Evolutionary conservation across 2,329 filamentous ascomycete species (phyloP).

Genomic region (Raffaelea albimanens): DNA sequence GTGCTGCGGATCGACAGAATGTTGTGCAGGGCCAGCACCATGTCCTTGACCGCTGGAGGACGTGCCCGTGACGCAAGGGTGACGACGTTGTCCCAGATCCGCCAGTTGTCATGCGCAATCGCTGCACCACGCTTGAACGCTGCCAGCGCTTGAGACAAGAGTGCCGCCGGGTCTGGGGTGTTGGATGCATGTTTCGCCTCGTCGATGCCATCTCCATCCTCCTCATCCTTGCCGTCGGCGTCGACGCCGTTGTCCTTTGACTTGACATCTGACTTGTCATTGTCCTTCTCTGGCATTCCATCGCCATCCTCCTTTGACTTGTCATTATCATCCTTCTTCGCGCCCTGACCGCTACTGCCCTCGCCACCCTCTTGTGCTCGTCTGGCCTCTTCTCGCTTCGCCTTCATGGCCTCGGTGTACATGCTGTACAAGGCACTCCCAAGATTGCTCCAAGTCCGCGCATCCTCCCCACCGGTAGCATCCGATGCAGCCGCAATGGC

Average conservation of each 20-base stretch:
- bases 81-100: conserved; percentile 95
- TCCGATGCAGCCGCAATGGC: conserved; percentile 57
- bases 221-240: conserved; percentile 4
- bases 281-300: conserved; percentile 16
- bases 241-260: conserved; percentile 20
- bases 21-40: conserved; percentile 64
- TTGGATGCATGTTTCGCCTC: conserved; percentile 5
- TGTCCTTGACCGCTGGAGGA: conserved; percentile 65
- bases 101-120: conserved; percentile 76
- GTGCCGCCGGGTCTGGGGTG: conserved; percentile 41
- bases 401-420: conserved; percentile 44
- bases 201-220: background rate
- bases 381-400: conserved; percentile 17
- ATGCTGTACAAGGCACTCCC: conserved; percentile 71
- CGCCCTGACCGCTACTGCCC: conserved; percentile 3
- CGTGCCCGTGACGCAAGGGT: conserved; percentile 71
- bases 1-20: conserved; percentile 69
- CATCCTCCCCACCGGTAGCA: conserved; percentile 71
- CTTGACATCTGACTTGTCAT: conserved; percentile 8
- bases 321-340: conserved; percentile 15
- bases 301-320: background rate
- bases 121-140: conserved; percentile 82
- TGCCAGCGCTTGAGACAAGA: conserved; percentile 65
- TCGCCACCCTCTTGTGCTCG: background rate
- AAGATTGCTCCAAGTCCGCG: conserved; percentile 90